Evolutionary conservation across 306 rosid species (phyloP).

Genomic region (Luffa acutangula): DNA sequence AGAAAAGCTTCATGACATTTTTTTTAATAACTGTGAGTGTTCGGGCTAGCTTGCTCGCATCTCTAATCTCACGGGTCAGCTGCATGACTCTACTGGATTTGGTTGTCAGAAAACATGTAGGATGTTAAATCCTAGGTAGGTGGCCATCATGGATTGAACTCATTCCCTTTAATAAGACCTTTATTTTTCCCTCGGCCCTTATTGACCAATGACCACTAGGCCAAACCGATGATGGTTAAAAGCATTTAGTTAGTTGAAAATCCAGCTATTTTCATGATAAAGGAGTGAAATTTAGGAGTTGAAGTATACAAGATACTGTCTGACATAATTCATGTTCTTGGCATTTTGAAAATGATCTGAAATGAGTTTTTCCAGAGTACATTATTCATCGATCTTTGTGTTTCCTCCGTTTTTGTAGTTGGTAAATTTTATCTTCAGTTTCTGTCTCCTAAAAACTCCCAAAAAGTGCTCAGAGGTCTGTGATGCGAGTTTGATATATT

Average conservation of each 20-base stretch:
- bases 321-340: background rate
- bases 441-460: slow-evolving; percentile 3
- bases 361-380: background rate
- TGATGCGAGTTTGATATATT: background rate
- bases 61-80: too few species aligned
- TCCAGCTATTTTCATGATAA: background rate
- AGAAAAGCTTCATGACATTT: too few species aligned
- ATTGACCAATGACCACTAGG: too few species aligned
- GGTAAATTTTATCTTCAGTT: background rate
- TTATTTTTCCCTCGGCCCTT: too few species aligned
- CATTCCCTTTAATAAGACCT: too few species aligned
- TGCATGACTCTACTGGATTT: too few species aligned
- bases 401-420: background rate
- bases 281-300: background rate
- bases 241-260: background rate
- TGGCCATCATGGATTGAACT: too few species aligned
- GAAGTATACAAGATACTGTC: background rate
- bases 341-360: background rate
- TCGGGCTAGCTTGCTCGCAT: too few species aligned
- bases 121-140: too few species aligned
- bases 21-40: too few species aligned
- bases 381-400: background rate
- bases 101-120: too few species aligned
- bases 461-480: background rate
- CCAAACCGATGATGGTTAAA: background rate